Percentiles rank a stretch among this genome's conserved stretches.
Evolutionary conservation across 2,329 filamentous ascomycete species (phyloP).

Genomic region (Fusarium praegraminearum): DNA sequence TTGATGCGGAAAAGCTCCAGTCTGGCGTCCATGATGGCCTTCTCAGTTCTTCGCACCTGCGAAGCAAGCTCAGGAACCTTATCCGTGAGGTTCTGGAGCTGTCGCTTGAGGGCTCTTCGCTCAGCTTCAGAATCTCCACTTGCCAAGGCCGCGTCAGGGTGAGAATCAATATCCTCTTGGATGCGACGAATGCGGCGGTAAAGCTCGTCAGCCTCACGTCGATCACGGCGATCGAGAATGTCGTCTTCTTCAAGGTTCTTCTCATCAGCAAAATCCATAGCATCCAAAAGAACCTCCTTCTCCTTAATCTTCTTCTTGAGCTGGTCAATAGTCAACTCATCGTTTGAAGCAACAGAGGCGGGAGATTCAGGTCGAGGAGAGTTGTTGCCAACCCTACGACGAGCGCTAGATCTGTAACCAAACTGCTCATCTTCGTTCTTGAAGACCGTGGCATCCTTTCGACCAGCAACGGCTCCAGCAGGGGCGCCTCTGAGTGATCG

Average conservation of each 20-base stretch:
- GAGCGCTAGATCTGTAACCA: constrained; percentile 93
- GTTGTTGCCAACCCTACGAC: constrained; percentile 82
- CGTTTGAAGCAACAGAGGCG: constrained; percentile 75
- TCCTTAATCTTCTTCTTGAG: constrained; percentile 92
- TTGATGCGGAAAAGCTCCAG: constrained; percentile 93
- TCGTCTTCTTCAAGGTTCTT: constrained; percentile 91
- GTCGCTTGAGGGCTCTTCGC: constrained; percentile 84
- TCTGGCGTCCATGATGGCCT: constrained; percentile 90
- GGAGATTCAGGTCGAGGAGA: constrained; percentile 86
- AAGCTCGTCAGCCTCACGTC: constrained; percentile 91
- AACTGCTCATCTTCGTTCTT: constrained; percentile 95
- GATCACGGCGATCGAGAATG: constrained; percentile 87
- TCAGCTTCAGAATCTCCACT: constrained; percentile 89
- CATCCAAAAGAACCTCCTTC: constrained; percentile 93
- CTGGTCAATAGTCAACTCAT: constrained; percentile 88
- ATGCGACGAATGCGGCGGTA: constrained; percentile 91
- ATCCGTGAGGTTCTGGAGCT: constrained; percentile 89
- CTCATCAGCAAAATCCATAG: constrained; percentile 96
- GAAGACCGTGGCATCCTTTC: constrained; percentile 96
- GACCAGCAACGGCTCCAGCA: constrained; percentile 67
- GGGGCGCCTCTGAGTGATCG: constrained; percentile 85
- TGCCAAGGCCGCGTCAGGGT: constrained; percentile 79
- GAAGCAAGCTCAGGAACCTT: constrained; percentile 93
- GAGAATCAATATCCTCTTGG: constrained; percentile 93
- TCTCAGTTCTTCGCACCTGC: constrained; percentile 89